Percentiles rank a stretch among this genome's conserved stretches.
These are phyloP conservation scores for Starmerella khaoyaiensis DNA, from an alignment of 805 yeast species.

Conservation along the genomic window DNA sequence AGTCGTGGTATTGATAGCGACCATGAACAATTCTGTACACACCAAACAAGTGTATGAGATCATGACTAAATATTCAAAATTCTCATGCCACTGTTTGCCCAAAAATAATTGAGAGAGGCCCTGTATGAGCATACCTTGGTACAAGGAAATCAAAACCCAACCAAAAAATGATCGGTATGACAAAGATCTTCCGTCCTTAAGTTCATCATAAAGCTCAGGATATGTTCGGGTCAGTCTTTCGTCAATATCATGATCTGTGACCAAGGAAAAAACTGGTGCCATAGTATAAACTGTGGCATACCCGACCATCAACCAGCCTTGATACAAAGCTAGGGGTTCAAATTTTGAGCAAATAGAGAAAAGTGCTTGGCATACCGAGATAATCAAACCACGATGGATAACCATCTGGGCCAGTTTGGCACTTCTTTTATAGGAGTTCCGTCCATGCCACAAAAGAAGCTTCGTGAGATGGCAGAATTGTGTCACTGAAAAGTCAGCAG, in stretches of 20 bases:
- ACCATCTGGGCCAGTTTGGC: conserved; percentile 93
- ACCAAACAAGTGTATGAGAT: conserved; percentile 69
- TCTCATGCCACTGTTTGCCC: conserved; percentile 31
- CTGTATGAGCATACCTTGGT: conserved; percentile 81
- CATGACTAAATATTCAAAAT: conserved; percentile 69
- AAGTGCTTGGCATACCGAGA: conserved; percentile 90
- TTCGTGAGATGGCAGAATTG: conserved; percentile 84
- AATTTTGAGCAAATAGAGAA: conserved; percentile 74
- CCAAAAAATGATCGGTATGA: conserved; percentile 79
- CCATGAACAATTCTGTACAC: conserved; percentile 83
- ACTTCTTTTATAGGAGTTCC: conserved; percentile 90
- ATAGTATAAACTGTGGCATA: conserved; percentile 94
- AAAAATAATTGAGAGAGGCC: conserved; percentile 66
- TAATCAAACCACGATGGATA: conserved; percentile 88
- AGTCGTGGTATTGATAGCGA: conserved; percentile 78
- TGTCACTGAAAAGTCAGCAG: conserved; percentile 90
- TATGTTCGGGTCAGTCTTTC: conserved; percentile 78
- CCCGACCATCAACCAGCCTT: conserved; percentile 98
- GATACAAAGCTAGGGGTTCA: conserved; percentile 87
- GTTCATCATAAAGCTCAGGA: conserved; percentile 89
- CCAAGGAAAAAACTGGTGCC: conserved; percentile 94
- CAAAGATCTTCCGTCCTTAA: conserved; percentile 75
- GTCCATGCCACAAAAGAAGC: conserved; percentile 89
- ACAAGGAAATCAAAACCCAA: conserved; percentile 83
- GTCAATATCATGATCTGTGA: conserved; percentile 80